Conservation (phyloP, 2,329 filamentous ascomycete species). For the Graphilbum ipis-grandicollis region DNA sequence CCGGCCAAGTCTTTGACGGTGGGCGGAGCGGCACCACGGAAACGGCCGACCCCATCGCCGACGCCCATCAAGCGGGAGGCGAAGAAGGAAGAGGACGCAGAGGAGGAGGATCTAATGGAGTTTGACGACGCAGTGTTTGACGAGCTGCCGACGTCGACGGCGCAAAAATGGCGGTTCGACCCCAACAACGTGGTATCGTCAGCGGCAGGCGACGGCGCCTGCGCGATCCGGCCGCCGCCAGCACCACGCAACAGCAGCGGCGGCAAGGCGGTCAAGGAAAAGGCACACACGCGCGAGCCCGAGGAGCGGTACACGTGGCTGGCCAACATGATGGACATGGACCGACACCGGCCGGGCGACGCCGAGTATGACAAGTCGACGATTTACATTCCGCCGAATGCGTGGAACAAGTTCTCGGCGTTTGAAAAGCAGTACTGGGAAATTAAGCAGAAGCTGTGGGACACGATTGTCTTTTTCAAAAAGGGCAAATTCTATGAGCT, state of each 20-base stretch:
- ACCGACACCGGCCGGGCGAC: constrained; percentile 59
- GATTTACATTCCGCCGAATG: constrained; percentile 70
- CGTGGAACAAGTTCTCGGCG: constrained; percentile 70
- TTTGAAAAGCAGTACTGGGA: constrained; percentile 99
- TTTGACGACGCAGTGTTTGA: constrained; percentile 34
- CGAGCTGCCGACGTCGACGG: constrained; percentile 49
- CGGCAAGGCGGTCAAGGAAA: constrained; percentile 32
- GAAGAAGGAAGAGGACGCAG: constrained; percentile 26
- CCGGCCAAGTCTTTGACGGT: constrained; percentile 31
- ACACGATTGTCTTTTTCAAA: constrained; percentile 98
- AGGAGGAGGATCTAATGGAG: constrained; percentile 13
- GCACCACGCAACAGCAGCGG: background rate
- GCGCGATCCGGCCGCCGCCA: background rate
- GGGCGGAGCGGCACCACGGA: constrained; percentile 38
- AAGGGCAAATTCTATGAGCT: constrained; percentile 99
- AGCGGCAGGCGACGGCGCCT: background rate
- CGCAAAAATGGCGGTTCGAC: constrained; percentile 62
- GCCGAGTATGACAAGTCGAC: constrained; percentile 85
- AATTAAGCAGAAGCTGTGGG: constrained; percentile 96
- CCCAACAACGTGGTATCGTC: constrained; percentile 26
- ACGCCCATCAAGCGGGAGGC: constrained; percentile 12
- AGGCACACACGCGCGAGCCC: constrained; percentile 66
- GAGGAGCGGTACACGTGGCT: constrained; percentile 84
- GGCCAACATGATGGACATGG: constrained; percentile 68
- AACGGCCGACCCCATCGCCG: constrained; percentile 40